These are phyloP conservation scores for Aureobasidium sp. DNA, from an alignment of 2,329 filamentous ascomycete species.

Conservation along the genomic window DNA sequence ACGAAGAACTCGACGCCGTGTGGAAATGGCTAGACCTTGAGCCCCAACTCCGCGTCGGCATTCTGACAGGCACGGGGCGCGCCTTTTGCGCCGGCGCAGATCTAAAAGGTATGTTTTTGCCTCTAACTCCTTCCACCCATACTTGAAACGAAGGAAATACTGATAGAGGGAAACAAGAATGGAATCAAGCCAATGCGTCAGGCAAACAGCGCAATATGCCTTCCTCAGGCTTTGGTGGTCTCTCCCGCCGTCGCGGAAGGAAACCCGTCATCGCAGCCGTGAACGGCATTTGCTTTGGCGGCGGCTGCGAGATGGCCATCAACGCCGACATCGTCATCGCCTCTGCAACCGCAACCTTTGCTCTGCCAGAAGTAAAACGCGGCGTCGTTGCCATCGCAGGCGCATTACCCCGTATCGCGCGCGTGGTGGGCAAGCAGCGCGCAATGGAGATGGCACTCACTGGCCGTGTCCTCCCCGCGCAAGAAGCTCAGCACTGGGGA, in stretches of 20 bases:
- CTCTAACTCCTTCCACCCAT: too few relatives aligned
- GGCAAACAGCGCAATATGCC: conserved; percentile 23
- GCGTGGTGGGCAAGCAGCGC: conserved; percentile 60
- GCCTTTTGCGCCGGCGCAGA: conserved; percentile 33
- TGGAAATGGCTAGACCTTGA: conserved; percentile 30
- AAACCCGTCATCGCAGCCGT: conserved; percentile 74
- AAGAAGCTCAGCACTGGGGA: conserved; percentile 58
- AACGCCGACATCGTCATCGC: conserved; percentile 69
- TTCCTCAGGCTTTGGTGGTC: conserved; percentile 54
- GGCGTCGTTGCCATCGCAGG: conserved; percentile 67
- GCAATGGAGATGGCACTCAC: conserved; percentile 66
- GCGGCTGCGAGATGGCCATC: conserved; percentile 68
- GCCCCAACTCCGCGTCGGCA: conserved; percentile 26
- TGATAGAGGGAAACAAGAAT: conserved; percentile 21
- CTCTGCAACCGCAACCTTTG: conserved; percentile 52
- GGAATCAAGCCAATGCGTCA: conserved; percentile 27
- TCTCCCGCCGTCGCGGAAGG: conserved; percentile 59
- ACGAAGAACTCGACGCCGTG: conserved; percentile 27
- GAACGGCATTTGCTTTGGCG: conserved; percentile 67
- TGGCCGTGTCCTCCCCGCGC: conserved; percentile 53
- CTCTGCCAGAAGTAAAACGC: conserved; percentile 62
- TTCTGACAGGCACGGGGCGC: conserved; percentile 31
- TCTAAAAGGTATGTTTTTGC: conserved; percentile 26
- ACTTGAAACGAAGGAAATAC: too few relatives aligned
- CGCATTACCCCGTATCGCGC: conserved; percentile 58